phyloP scores from a whole-genome alignment of 176 grass and related monocot species.

The Aegilops tauschii region DNA sequence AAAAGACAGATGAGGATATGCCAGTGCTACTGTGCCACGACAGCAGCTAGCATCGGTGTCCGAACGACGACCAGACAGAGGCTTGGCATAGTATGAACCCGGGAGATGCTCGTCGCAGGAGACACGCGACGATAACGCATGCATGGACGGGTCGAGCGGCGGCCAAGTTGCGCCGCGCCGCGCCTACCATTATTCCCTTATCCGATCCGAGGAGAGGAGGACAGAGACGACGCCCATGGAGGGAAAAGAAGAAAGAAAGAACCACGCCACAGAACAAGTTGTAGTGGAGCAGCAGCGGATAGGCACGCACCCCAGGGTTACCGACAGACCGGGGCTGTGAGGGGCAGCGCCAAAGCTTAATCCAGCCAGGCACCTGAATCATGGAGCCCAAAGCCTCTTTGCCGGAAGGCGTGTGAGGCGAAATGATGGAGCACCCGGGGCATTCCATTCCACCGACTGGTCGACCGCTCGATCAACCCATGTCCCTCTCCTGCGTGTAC shows the following conservation, averaged over 20 bases:
- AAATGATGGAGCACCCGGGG: conserved; percentile 26
- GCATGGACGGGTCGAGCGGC: background rate
- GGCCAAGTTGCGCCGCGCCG: background rate
- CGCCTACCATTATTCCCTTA: background rate
- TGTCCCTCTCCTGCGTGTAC: conserved; percentile 10
- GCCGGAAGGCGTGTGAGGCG: conserved; percentile 1
- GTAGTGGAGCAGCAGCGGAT: background rate
- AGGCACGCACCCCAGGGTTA: background rate
- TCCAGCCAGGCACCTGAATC: conserved; percentile 24
- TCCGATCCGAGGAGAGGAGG: background rate
- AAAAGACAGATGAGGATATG: too few species aligned
- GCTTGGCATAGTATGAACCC: background rate
- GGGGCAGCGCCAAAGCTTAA: background rate
- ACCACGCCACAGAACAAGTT: background rate
- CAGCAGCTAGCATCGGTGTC: too few species aligned
- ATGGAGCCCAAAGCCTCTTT: conserved; percentile 3
- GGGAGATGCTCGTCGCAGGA: background rate
- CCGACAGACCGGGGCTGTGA: conserved; percentile 16
- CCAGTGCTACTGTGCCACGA: too few species aligned
- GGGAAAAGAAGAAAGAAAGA: background rate
- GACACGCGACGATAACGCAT: background rate
- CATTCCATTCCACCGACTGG: too few species aligned
- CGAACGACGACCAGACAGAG: too few species aligned
- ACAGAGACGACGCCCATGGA: background rate
- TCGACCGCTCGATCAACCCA: background rate